Conservation (phyloP, 2,329 filamentous ascomycete species). For the Amauroascus verrucosus region DNA sequence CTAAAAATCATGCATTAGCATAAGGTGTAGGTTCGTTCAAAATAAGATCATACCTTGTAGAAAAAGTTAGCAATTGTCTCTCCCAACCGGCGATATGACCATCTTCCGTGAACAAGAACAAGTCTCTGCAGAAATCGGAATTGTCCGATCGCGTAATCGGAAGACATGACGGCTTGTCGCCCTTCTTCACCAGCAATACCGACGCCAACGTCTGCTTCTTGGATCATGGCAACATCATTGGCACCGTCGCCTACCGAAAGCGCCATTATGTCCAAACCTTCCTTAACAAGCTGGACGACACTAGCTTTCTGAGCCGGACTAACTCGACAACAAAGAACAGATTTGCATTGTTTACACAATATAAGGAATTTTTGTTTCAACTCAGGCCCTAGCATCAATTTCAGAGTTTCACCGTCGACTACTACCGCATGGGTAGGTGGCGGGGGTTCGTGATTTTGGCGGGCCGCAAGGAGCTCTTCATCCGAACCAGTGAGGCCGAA, state of each 20-base stretch:
- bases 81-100: slow-evolving; percentile 89
- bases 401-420: slow-evolving; percentile 88
- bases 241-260: slow-evolving; percentile 87
- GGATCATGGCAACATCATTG: slow-evolving; percentile 96
- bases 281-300: slow-evolving; percentile 94
- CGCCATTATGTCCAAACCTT: slow-evolving; percentile 90
- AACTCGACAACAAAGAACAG: slow-evolving; percentile 93
- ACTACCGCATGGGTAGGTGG: slow-evolving; percentile 82
- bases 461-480: slow-evolving; percentile 69
- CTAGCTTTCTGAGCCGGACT: slow-evolving; percentile 94
- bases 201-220: slow-evolving; percentile 92
- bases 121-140: slow-evolving; percentile 80
- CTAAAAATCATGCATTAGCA: slow-evolving; percentile 34
- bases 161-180: slow-evolving; percentile 88
- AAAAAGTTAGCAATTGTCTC: slow-evolving; percentile 98
- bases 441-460: slow-evolving; percentile 74
- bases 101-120: slow-evolving; percentile 80
- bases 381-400: slow-evolving; percentile 70
- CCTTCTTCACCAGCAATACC: slow-evolving; percentile 91
- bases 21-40: background rate
- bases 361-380: slow-evolving; percentile 88
- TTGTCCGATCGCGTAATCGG: slow-evolving; percentile 89
- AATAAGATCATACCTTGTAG: slow-evolving; percentile 60
- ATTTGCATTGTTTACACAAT: slow-evolving; percentile 92
- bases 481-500: slow-evolving; percentile 79